A percentile compares a stretch with the other conserved stretches of the same genome.
phyloP scores from a whole-genome alignment of 1,139 yeast genomes.

The Sugiyamaella xylanicola region DNA sequence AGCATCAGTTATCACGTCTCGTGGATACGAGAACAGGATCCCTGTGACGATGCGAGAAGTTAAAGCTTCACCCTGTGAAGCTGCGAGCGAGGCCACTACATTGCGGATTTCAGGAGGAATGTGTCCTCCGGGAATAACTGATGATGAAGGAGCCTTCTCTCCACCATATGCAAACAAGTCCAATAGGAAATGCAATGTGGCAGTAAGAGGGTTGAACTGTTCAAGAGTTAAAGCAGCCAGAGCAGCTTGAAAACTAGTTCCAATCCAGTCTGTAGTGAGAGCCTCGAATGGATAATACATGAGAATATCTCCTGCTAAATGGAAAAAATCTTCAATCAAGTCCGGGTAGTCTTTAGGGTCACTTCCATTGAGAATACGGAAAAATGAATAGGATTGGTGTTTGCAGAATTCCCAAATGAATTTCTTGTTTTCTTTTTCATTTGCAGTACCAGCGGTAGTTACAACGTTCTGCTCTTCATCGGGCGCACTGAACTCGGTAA shows the following conservation, averaged over 20 bases:
- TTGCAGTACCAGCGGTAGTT: slow-evolving; percentile 39
- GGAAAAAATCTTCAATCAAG: slow-evolving; percentile 82
- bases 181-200: slow-evolving; percentile 73
- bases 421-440: slow-evolving; percentile 40
- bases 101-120: slow-evolving; percentile 57
- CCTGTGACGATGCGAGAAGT: slow-evolving; percentile 62
- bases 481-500: slow-evolving; percentile 61
- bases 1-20: slow-evolving; percentile 72
- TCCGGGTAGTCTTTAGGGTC: slow-evolving; percentile 59
- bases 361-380: slow-evolving; percentile 40
- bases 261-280: slow-evolving; percentile 57
- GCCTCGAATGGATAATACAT: slow-evolving; percentile 76
- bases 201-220: slow-evolving; percentile 69
- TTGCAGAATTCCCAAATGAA: slow-evolving; percentile 56
- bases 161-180: slow-evolving; percentile 86
- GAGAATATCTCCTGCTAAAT: slow-evolving; percentile 77
- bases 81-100: slow-evolving; percentile 49
- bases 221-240: slow-evolving; percentile 58
- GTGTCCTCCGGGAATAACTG: slow-evolving; percentile 50
- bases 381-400: slow-evolving; percentile 50
- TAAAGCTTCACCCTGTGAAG: slow-evolving; percentile 59
- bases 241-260: slow-evolving; percentile 62
- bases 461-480: slow-evolving; percentile 40
- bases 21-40: slow-evolving; percentile 68
- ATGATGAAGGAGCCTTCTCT: slow-evolving; percentile 75